phyloP scores from a whole-genome alignment of 805 yeast species.

The Komagataella populi region DNA sequence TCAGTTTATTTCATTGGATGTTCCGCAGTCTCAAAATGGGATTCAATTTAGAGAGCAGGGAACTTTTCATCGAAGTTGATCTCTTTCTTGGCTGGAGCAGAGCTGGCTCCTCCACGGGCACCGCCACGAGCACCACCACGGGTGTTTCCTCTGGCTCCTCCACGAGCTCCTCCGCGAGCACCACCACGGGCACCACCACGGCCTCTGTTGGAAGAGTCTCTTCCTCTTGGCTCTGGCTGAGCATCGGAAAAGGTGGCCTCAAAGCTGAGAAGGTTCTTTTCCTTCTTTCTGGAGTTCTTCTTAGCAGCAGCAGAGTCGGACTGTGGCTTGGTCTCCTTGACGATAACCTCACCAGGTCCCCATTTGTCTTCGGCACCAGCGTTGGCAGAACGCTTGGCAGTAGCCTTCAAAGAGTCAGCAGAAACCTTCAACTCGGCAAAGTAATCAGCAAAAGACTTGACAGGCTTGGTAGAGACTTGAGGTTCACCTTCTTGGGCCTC shows the following conservation, averaged over 20 bases:
- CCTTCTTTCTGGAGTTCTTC: slow-evolving; percentile 67
- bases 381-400: slow-evolving; percentile 35
- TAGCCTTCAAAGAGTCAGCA: slow-evolving; percentile 23
- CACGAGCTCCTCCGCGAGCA: slow-evolving; percentile 2
- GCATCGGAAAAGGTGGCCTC: slow-evolving; percentile 60
- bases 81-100: slow-evolving; percentile 11
- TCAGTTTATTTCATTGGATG: neutral
- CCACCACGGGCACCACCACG: slow-evolving; percentile 15
- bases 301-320: slow-evolving; percentile 50
- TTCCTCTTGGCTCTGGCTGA: slow-evolving; percentile 22
- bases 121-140: slow-evolving; percentile 16
- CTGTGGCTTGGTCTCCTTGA: slow-evolving; percentile 50
- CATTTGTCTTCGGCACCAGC: slow-evolving; percentile 42
- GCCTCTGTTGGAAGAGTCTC: slow-evolving; percentile 12
- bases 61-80: slow-evolving; percentile 48
- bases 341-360: slow-evolving; percentile 44
- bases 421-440: slow-evolving; percentile 49
- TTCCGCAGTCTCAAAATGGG: neutral
- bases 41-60: slow-evolving; percentile 42
- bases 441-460: slow-evolving; percentile 77
- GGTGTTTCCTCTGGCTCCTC: slow-evolving; percentile 10
- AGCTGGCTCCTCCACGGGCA: slow-evolving; percentile 17
- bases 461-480: slow-evolving; percentile 21
- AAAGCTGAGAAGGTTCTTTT: slow-evolving; percentile 65
- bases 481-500: slow-evolving; percentile 31